These are phyloP conservation scores for Stachybotrys echinatus DNA, from an alignment of 2,329 filamentous ascomycete species.

Conservation along the genomic window DNA sequence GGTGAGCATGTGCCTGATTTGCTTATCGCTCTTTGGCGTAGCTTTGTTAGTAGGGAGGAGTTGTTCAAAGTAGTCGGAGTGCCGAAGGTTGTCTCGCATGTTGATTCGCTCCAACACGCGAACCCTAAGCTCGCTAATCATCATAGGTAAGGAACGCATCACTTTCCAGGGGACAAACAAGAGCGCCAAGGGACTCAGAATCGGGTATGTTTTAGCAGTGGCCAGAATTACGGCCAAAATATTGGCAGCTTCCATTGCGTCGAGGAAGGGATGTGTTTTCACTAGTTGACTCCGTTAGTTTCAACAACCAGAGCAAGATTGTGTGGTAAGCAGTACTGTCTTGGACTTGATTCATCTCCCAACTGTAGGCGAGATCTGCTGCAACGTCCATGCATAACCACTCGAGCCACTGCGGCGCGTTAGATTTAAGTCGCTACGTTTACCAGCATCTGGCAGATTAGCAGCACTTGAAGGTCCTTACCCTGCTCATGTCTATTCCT, in stretches of 20 bases:
- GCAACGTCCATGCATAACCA: not conserved
- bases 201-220: not conserved
- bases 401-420: not conserved
- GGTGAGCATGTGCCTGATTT: no score
- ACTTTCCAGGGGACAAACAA: no score
- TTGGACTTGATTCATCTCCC: not conserved
- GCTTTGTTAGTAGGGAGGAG: no score
- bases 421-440: not conserved
- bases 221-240: not conserved
- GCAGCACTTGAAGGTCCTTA: not conserved
- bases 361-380: not conserved
- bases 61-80: no score
- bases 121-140: no score
- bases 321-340: not conserved
- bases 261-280: not conserved
- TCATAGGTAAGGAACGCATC: no score
- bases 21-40: no score
- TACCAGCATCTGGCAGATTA: not conserved
- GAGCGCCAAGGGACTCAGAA: not conserved
- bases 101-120: no score
- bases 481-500: not conserved
- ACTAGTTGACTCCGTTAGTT: no score
- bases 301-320: no score
- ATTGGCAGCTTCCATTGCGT: not conserved
- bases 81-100: no score